Base-by-base conservation (phyloP, 257 asterid species). In the Nicotiana attenuata region DNA sequence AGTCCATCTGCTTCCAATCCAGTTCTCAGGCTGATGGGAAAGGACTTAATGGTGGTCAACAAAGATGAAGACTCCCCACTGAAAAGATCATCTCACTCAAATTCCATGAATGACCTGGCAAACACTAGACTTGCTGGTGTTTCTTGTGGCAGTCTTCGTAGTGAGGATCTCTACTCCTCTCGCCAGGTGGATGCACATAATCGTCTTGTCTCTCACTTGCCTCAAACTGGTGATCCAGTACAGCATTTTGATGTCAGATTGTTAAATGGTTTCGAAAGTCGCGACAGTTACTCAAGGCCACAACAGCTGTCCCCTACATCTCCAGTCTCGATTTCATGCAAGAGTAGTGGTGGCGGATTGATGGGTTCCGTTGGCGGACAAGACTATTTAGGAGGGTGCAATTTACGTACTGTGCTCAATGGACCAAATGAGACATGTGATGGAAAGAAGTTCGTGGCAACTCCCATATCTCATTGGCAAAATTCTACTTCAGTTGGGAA, bases 11-110 rank as follows among this genome's bases (percentile, higher is more conserved):
- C 91, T 29, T 78, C 96, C 17, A 94, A 81, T 89, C 92, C 97
- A 28, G 91, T 95, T 45, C 87, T 95, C 81, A 88, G 99, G 85
- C 89, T 95, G 85, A 95, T 95, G 99, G 99, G 99, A 16, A 95
- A 95, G 88, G 89, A 95, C 90, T 85, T 95, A 71, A 88, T 93
- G 97, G 95, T 95, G 81, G 87, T 89, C 84, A 93, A 87, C 85
- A 92, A 86, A 80, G 94, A 89, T 20, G 73, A 88, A 73, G 97
- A 90, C n/a, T 78, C 85, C 38, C 87, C 87, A 26, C 89, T 81
- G 85, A 81, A 71, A 41, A 33, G 84, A 84, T 87, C 85, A 55
- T 52, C 82, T 57, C 87, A 83, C 63, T 81, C 87, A 8, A 76
- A 83, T 69, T 35, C 73, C 65, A 57, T 65, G 81, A 78, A 55